phyloP scores from a whole-genome alignment of 225 moss, liverwort and hornwort genomes.

The Lunularia cruciata region DNA sequence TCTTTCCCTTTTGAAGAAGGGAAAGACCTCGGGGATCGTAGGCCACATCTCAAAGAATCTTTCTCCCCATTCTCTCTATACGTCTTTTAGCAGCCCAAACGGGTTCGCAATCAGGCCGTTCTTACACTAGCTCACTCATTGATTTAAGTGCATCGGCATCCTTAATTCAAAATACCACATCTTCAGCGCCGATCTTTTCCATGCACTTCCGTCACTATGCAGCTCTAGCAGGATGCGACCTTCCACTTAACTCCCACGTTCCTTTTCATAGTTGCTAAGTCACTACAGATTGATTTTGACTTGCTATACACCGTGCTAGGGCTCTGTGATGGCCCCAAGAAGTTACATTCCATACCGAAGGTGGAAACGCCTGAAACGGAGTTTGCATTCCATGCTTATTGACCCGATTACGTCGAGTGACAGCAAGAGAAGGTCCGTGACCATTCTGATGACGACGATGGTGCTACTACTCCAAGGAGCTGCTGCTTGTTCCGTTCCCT shows the following conservation, averaged over 20 bases:
- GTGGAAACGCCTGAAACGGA: neutral
- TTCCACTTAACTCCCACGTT: neutral
- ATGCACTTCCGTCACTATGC: neutral
- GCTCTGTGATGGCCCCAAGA: neutral
- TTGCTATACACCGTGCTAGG: slow-evolving; percentile 6
- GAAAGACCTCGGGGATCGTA: slow-evolving; percentile 50
- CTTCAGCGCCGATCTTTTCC: slow-evolving; percentile 18
- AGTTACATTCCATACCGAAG: neutral
- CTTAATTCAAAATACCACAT: neutral
- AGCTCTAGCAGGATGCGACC: neutral
- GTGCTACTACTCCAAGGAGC: neutral
- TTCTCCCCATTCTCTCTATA: slow-evolving; percentile 30
- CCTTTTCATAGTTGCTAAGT: slow-evolving; percentile 4
- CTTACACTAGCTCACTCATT: slow-evolving; percentile 14
- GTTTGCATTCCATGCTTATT: slow-evolving; percentile 4
- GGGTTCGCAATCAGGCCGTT: slow-evolving; percentile 9
- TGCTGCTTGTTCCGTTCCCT: slow-evolving; percentile 16
- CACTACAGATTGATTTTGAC: neutral
- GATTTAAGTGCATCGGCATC: neutral
- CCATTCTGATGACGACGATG: neutral
- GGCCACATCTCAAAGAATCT: slow-evolving; percentile 41
- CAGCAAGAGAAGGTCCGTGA: neutral
- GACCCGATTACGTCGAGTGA: neutral
- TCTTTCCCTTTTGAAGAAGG: slow-evolving; percentile 55
- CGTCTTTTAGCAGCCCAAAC: neutral